Evolutionary conservation across 1,284 basidiomycete genomes (phyloP).

Genomic region (Mycena citricolor): DNA sequence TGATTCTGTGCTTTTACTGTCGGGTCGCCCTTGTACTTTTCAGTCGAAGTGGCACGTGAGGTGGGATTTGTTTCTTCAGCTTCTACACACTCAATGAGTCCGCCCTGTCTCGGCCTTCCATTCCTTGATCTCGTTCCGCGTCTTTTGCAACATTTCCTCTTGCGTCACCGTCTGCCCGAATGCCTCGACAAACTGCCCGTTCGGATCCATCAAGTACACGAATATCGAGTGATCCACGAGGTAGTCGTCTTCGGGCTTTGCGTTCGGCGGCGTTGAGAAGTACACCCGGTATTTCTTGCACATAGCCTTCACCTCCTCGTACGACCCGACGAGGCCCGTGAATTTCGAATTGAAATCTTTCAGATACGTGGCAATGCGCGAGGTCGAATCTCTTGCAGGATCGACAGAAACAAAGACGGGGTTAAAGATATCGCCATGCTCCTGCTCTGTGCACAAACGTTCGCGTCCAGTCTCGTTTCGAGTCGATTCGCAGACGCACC

Average conservation of each 20-base stretch:
- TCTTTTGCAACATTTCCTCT: constrained; percentile 67
- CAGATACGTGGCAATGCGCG: constrained; percentile 60
- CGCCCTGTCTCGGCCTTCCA: constrained; percentile 49
- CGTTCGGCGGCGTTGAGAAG: constrained; percentile 94
- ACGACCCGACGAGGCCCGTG: constrained; percentile 86
- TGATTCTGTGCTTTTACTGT: no score
- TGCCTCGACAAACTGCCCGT: constrained; percentile 94
- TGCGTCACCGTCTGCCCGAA: constrained; percentile 85
- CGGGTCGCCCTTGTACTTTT: no score
- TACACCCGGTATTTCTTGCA: constrained; percentile 98
- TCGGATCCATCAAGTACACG: constrained; percentile 98
- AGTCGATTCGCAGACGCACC: constrained; percentile 46
- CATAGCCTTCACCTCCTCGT: constrained; percentile 81
- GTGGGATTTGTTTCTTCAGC: no score
- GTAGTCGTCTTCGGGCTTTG: constrained; percentile 87
- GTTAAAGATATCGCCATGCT: constrained; percentile 61
- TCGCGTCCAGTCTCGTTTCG: no score
- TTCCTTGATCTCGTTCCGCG: constrained; percentile 55
- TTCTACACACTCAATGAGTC: no score
- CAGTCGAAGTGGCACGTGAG: no score
- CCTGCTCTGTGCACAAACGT: constrained; percentile 52
- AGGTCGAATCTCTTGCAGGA: constrained; percentile 85
- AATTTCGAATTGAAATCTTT: constrained; percentile 91
- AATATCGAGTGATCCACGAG: constrained; percentile 97
- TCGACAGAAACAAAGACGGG: constrained; percentile 97